Base-by-base conservation (phyloP, 495 filamentous ascomycete genomes). In the Podospora fimiseda region DNA sequence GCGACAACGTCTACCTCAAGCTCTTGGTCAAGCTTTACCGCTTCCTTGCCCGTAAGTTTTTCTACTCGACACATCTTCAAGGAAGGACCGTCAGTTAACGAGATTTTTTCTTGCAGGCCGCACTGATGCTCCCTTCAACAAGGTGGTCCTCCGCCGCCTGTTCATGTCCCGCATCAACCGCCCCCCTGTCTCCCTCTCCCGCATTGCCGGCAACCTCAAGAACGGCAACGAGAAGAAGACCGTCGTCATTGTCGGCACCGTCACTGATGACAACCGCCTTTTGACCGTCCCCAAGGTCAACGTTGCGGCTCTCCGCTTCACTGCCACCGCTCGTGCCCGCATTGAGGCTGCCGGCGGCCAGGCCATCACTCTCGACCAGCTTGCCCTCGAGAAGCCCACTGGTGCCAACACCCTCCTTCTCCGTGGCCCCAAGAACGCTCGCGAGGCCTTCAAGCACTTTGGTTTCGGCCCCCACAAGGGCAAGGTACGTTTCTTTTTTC, bases 391-490 rank as follows among this genome's bases (percentile, higher is more conserved):
- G 65, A 84, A 89, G 54, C 93, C 93, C 52, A 97, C 90, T 58
- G 93, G 93, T 66, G 80, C 82, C 71, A 95, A 96, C 81, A 96
- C 92, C 46, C 80, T 98, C 50, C 80, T 98, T 44, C 84, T 98
- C 69, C 84, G 94, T 68, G 93, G 93, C 55, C 89, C 94, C 64
- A 96, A 96, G 89, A 96, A 96, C 73, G 73, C 89, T 55, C 82
- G 93, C 60, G 93, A 98, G 84, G 90, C 93, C 44, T 79, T 96
- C 67, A 97, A 96, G 86, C 94, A 97, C 79, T 97, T 98, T 71
- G 93, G 93, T 63, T 86, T 98, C 62, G 93, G 93, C 48, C 93
- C 93, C 45, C 93, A 98, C 81, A 89, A 83, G 72, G 80, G 94
- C 81, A 97, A 98, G 88, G 89, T 91, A 69, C 55, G 83, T 75